Percentiles rank a stretch among this genome's conserved stretches.
Conservation (phyloP, 495 filamentous ascomycete genomes). For the Neurospora intermedia region DNA sequence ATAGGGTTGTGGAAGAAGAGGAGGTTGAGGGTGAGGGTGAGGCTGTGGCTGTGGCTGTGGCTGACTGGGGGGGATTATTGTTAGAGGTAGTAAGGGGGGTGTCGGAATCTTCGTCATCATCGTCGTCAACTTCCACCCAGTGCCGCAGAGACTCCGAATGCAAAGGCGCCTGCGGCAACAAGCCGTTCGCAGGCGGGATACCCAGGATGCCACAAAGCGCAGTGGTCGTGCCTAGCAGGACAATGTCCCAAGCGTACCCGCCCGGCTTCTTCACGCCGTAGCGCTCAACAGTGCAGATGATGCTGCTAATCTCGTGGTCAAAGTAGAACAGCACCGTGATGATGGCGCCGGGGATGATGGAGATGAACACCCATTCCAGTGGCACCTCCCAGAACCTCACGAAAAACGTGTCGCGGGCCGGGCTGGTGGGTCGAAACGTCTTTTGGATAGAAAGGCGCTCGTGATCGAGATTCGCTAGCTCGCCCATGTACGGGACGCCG, state of each 20-base stretch:
- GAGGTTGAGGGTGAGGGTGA: neutral
- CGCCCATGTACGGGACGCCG: constrained; percentile 54
- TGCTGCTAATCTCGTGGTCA: constrained; percentile 66
- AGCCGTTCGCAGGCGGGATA: constrained; percentile 59
- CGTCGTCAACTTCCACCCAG: constrained; percentile 26
- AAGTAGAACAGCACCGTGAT: constrained; percentile 66
- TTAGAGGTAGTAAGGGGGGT: neutral
- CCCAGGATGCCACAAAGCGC: constrained; percentile 59
- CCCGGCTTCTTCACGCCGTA: constrained; percentile 57
- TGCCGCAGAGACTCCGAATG: constrained; percentile 60
- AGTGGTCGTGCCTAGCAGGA: constrained; percentile 57
- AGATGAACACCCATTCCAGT: constrained; percentile 50
- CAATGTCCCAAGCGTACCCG: constrained; percentile 62
- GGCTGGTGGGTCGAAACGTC: constrained; percentile 48
- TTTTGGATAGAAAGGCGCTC: constrained; percentile 48
- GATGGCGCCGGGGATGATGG: constrained; percentile 54
- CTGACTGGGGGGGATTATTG: neutral
- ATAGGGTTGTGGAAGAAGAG: neutral
- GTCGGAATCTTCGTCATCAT: constrained; percentile 11
- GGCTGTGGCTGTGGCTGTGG: no score
- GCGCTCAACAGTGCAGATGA: constrained; percentile 58
- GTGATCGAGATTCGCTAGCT: constrained; percentile 51
- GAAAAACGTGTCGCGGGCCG: constrained; percentile 48
- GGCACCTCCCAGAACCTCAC: constrained; percentile 58
- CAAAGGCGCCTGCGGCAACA: constrained; percentile 58